Evolutionary conservation across 163 green algal genomes (phyloP), one percentile per base, ranked within the genome.

Genomic region (Chlorella variabilis): DNA sequence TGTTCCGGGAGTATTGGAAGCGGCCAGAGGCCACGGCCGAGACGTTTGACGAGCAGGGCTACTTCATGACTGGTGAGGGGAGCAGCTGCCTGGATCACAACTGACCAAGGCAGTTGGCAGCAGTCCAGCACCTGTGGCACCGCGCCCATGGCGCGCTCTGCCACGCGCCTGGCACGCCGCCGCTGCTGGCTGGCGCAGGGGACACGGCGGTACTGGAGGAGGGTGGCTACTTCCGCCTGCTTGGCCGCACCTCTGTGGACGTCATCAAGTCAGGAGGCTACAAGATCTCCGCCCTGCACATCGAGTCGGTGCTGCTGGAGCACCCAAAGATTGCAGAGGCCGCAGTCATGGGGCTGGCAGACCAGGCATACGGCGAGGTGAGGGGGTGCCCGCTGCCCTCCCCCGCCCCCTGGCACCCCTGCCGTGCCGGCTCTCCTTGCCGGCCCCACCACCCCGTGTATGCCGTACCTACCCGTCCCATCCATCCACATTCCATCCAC

Each of bases 201-300:
- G 91, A 95, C 81, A 91, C 84, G 27, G 87, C 66, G 17, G 79
- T 54, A 41, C 31, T 89, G 38, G 74, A 88, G 56, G 90, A 85
- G 2, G n/a, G n/a, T n/a, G 71, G 77, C 13, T 86, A 93, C 77
- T 95, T 86, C 79, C 67, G 61, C 4, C 94, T 98, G 48, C 79
- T 96, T 21, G 94, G 94, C 0, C 82, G 94, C 23, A 93, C 85
- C 42, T 94, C 84, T 36, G 94, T 97, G 4, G 97, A 99, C 34
- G 95, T 99, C 76, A 96, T 99, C 81, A 99, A 99, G 88, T 91
- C 83, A 38, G 90, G 93, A 11, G 97, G 97, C 23, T 98, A 95
- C 89, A 99, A 99, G 71, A 85, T 97, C 11, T 94, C 87, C 34
- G 94, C 91, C 5, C 85, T 98, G 45, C 74, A 91, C 31, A 87